A percentile compares a stretch with the other conserved stretches of the same genome.
These are phyloP conservation scores for Kregervanrija fluxuum DNA, from an alignment of 805 yeast genomes.

Conservation along the genomic window DNA sequence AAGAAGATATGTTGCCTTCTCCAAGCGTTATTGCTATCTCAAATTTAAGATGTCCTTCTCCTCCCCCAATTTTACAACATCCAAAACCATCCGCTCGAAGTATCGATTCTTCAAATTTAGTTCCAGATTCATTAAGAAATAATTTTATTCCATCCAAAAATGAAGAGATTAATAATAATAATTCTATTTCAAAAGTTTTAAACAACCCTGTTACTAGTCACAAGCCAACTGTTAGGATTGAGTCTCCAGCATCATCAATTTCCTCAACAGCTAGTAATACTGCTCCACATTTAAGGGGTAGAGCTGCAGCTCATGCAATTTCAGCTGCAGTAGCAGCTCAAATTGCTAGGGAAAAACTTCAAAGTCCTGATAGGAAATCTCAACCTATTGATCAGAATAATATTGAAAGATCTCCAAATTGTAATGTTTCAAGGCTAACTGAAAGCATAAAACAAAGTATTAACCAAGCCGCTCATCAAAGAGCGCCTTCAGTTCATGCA, in stretches of 20 bases:
- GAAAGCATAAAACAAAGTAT: conserved; percentile 13
- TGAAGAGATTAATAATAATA: background rate
- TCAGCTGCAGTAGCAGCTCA: conserved; percentile 35
- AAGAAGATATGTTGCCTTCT: conserved; percentile 22
- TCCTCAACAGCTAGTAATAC: background rate
- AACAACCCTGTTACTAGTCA: conserved; percentile 1
- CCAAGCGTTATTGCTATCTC: conserved; percentile 54
- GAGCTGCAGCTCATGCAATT: conserved; percentile 32
- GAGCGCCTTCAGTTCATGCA: conserved; percentile 64
- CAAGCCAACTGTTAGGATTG: background rate
- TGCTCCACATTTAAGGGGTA: conserved; percentile 27
- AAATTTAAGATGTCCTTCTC: conserved; percentile 58
- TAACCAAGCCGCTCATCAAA: conserved; percentile 31
- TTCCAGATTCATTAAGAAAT: background rate
- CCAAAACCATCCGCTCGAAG: conserved; percentile 14
- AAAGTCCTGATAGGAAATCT: background rate
- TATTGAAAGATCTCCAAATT: no score
- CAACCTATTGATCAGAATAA: no score
- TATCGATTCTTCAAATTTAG: background rate
- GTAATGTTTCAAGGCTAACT: conserved; percentile 14
- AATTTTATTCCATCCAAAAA: background rate
- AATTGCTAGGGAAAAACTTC: conserved; percentile 25
- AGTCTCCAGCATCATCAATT: background rate
- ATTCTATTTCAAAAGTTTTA: conserved; percentile 2
- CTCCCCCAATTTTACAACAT: conserved; percentile 56